phyloP scores from a whole-genome alignment of 2,329 filamentous ascomycete species.

The Sclerotinia sclerotiorum region DNA sequence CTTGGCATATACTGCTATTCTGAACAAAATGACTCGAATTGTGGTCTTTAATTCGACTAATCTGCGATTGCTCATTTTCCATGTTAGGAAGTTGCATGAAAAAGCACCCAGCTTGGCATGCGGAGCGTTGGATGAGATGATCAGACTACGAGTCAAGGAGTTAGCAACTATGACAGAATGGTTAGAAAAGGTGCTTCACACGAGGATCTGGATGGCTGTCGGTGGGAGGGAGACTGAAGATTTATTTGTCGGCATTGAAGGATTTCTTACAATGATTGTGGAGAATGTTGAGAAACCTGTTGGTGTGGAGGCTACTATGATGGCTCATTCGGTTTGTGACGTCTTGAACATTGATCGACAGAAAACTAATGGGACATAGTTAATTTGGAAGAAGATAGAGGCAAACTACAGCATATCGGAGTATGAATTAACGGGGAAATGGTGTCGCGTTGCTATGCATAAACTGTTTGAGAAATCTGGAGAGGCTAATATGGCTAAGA shows the following conservation, averaged over 20 bases:
- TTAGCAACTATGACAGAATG: constrained; percentile 51
- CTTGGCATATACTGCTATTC: constrained; percentile 50
- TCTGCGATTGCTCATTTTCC: constrained; percentile 65
- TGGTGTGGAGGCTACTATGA: constrained; percentile 60
- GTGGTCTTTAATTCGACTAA: constrained; percentile 61
- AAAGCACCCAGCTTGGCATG: constrained; percentile 52
- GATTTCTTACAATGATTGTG: constrained; percentile 49
- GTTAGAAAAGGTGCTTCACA: constrained; percentile 69
- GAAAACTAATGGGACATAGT: constrained; percentile 46
- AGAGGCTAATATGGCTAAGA: constrained; percentile 64
- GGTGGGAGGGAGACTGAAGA: constrained; percentile 44
- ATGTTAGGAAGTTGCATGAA: constrained; percentile 64
- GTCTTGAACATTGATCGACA: too few species aligned
- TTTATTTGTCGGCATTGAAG: constrained; percentile 43
- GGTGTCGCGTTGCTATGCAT: constrained; percentile 71
- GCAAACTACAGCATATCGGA: constrained; percentile 52
- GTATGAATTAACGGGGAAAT: constrained; percentile 58
- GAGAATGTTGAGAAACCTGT: constrained; percentile 50
- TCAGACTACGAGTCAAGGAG: constrained; percentile 56
- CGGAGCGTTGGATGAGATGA: constrained; percentile 61
- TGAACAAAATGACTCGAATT: constrained; percentile 61
- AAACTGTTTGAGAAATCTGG: constrained; percentile 65
- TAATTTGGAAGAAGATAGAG: constrained; percentile 82
- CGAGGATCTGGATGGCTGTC: constrained; percentile 65
- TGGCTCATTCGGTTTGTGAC: constrained; percentile 61